These are phyloP conservation scores for Suhomyces choctaworum DNA, from an alignment of 1,139 yeast species.

Conservation along the genomic window DNA sequence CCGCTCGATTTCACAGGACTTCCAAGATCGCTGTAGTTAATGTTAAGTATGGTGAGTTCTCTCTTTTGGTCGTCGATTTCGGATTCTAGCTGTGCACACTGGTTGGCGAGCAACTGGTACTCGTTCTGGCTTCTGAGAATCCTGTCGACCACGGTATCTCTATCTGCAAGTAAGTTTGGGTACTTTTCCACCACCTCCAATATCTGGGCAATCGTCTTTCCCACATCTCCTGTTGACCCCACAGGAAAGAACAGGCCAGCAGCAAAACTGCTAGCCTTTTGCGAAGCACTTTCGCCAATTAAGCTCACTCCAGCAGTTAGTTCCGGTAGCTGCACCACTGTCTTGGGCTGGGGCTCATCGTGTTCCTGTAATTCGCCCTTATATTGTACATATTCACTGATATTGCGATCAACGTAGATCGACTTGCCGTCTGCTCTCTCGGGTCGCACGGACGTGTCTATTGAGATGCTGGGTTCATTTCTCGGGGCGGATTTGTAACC, in stretches of 20 bases:
- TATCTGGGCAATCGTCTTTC: constrained; percentile 24
- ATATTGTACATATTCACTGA: constrained; percentile 19
- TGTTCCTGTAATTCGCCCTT: constrained; percentile 11
- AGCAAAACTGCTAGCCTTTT: constrained; percentile 6
- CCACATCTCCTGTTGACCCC: constrained; percentile 15
- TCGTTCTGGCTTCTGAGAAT: constrained; percentile 25
- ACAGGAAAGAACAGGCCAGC: constrained; percentile 1
- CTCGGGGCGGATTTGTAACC: constrained; percentile 3
- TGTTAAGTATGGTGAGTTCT: constrained; percentile 29
- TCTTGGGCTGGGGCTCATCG: constrained; percentile 16
- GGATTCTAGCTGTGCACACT: constrained; percentile 29
- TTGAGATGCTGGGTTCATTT: constrained; percentile 5
- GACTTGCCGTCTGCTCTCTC: constrained; percentile 43
- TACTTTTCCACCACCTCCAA: constrained; percentile 25
- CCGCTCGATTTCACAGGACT: constrained; percentile 22
- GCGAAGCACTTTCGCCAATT: neutral
- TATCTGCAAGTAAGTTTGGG: constrained; percentile 32
- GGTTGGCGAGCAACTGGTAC: constrained; percentile 23
- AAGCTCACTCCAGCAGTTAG: constrained; percentile 2
- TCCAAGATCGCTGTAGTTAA: constrained; percentile 25
- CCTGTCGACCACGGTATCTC: constrained; percentile 23
- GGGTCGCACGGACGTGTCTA: constrained; percentile 23
- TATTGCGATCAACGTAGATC: constrained; percentile 27
- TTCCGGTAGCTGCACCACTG: constrained; percentile 17
- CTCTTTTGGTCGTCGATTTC: constrained; percentile 31